Evolutionary conservation across 257 asterid genomes (phyloP), one percentile per base, ranked within the genome.

Genomic region (Lycium barbarum): DNA sequence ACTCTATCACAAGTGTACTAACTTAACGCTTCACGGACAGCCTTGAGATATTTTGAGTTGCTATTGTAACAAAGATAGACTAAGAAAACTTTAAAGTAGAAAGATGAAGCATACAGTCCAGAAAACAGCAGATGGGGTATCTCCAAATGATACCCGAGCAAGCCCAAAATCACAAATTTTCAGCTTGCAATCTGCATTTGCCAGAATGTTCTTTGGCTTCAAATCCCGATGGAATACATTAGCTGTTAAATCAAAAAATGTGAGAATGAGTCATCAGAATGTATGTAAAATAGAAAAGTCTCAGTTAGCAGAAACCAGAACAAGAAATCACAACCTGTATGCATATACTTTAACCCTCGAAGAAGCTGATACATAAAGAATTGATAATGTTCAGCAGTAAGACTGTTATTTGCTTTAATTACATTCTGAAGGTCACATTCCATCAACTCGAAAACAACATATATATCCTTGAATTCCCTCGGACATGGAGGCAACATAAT

Each of bases 161-260:
- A 96, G 93, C 82, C 99, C 99, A 88, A 96, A 96, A 93, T 96
- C 99, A 88, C 99, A 96, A 79, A 96, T 95, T 91, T 96, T 96
- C 90, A 96, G 84, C 92, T 96, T 93, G 95, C 98, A 96, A 90
- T 96, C 98, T 20, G 99, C 97, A 87, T 96, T 96, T 71, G 99
- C 99, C 82, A 96, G 98, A 86, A 96, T 96, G 90, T 96, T 96
- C 85, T 92, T 96, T 79, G 99, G 99, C 89, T 96, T 96, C 86
- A 96, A 87, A 84, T 96, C 99, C 82, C 99, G 90, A 86, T 96
- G 99, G 91, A 85, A 95, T 80, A 95, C 99, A 79, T 96, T 92
- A 59, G 97, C 99, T 96, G 97, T 91, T 87, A 74, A 85, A 86
- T 45, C 65, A 79, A 73, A 9, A 65, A 79, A 86, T 71, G 43